Evolutionary conservation across 805 yeast species (phyloP).

Genomic region (Metschnikowia proteae): DNA sequence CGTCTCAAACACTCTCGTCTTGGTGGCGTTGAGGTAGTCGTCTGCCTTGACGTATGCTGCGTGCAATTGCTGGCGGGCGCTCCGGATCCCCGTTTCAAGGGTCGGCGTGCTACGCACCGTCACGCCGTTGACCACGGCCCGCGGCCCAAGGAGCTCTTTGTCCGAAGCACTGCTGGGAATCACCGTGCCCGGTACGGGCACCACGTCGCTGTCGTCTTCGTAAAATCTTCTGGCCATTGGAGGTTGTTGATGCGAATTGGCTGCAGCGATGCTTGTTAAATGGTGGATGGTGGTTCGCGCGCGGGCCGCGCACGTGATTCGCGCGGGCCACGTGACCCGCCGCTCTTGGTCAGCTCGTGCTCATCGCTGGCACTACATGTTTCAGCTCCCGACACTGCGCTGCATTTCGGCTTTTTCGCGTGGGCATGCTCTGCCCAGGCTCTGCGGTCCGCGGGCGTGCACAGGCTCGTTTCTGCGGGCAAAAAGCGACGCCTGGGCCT

Average conservation of each 20-base stretch:
- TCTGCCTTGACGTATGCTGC: slow-evolving; percentile 25
- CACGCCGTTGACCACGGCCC: slow-evolving; percentile 50
- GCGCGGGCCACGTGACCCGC: not conserved
- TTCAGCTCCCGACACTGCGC: not conserved
- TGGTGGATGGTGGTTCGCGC: not conserved
- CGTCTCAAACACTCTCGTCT: slow-evolving; percentile 48
- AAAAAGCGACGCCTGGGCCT: not conserved
- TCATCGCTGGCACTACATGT: not conserved
- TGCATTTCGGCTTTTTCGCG: not conserved
- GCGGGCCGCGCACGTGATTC: not conserved
- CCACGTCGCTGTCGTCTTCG: slow-evolving; percentile 44
- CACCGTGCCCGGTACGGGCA: slow-evolving; percentile 50
- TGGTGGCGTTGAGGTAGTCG: slow-evolving; percentile 42
- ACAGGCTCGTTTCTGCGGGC: not conserved
- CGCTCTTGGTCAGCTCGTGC: not conserved
- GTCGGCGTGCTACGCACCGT: slow-evolving; percentile 49
- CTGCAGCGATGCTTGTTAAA: not conserved
- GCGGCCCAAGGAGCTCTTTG: slow-evolving; percentile 43
- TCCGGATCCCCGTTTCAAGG: slow-evolving; percentile 47
- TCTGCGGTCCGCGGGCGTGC: not conserved
- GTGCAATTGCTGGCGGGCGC: slow-evolving; percentile 43
- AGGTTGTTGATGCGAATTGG: not conserved
- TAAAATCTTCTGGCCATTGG: slow-evolving; percentile 39
- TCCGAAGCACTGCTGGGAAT: slow-evolving; percentile 42
- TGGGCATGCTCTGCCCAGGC: too few species aligned